Base-by-base conservation (phyloP, 257 asterid species). In the Nicotiana knightiana region DNA sequence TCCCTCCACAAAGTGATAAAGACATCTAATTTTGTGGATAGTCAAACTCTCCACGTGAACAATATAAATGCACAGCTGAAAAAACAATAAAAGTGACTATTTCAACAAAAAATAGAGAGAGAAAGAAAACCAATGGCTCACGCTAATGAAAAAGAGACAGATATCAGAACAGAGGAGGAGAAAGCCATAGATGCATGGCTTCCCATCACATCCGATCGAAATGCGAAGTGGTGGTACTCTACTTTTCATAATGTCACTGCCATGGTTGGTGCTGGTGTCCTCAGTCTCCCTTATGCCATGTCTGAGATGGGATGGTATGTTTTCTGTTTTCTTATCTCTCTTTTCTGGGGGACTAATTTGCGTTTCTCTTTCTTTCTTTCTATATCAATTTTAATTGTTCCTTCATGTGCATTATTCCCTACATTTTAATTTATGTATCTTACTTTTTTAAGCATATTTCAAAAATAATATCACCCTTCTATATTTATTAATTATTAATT, bases 191-290 rank as follows among this genome's bases (percentile, higher is more conserved):
- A 93, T 5, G 91, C 84, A 0, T 93, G 97, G 97, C 96, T 93
- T 32, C 97, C 97, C 8, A 82, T 93, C 67, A 89, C 93, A 18
- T 81, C 93, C 6, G 75, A 81, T 16, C 78, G 97, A n/a, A 86
- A 86, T 4, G 97, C 97, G 0, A 93, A 90, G 30, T 93, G 97
- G 97, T 93, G 91, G 88, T 92, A 89, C 81, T 89, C 97, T 0
- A 82, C 97, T 12, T 91, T 93, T 83, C 97, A 93, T 86, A 93
- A 93, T 84, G 95, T 93, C 85, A 93, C 97, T 3, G 97, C 97
- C 88, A 75, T 75, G 80, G 80, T 75, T 51, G 80, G 80, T 2
- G 80, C 80, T 75, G 80, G 80, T 75, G 63, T 75, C 59, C 80
- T 75, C 16, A 75, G 80, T 75, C 80, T 75, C n/a, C 80, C 80